These are phyloP conservation scores for Actinomucor elegans DNA, from an alignment of 371 early-diverging fungal genomes.

Conservation along the genomic window DNA sequence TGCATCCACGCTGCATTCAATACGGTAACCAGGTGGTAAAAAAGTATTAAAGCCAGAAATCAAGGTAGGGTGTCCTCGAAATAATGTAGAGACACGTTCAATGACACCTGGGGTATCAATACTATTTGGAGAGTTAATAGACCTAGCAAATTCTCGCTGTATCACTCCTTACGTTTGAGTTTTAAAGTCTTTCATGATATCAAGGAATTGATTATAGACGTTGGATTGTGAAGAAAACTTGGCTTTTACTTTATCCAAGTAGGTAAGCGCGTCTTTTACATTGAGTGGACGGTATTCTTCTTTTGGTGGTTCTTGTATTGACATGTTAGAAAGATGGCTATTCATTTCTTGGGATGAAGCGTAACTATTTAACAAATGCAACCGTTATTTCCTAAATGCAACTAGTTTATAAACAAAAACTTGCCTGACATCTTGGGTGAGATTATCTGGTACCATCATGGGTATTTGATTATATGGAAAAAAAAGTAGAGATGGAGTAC, in stretches of 20 bases:
- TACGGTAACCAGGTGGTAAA: constrained; percentile 94
- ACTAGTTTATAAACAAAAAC: no score
- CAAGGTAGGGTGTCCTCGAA: constrained; percentile 89
- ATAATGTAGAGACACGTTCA: constrained; percentile 93
- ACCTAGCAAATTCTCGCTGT: no score
- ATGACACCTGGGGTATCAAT: constrained; percentile 99
- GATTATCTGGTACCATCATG: no score
- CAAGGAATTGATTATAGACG: constrained; percentile 96
- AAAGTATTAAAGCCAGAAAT: constrained; percentile 99
- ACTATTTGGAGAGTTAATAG: no score
- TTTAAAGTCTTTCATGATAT: constrained; percentile 99
- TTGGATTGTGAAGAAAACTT: constrained; percentile 90
- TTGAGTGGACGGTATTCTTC: constrained; percentile 46
- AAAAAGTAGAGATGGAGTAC: no score
- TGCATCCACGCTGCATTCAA: constrained; percentile 83
- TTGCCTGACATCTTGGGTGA: no score
- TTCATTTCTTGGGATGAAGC: no score
- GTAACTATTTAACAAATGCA: no score
- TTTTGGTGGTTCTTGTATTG: no score
- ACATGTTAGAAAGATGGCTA: no score
- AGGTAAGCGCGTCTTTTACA: constrained; percentile 91
- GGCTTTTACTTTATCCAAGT: constrained; percentile 95
- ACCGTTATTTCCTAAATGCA: no score
- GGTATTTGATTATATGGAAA: no score
- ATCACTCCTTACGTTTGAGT: constrained; percentile 70